Base-by-base conservation (phyloP, 139 green algal species). In the Eudorina sp. region DNA sequence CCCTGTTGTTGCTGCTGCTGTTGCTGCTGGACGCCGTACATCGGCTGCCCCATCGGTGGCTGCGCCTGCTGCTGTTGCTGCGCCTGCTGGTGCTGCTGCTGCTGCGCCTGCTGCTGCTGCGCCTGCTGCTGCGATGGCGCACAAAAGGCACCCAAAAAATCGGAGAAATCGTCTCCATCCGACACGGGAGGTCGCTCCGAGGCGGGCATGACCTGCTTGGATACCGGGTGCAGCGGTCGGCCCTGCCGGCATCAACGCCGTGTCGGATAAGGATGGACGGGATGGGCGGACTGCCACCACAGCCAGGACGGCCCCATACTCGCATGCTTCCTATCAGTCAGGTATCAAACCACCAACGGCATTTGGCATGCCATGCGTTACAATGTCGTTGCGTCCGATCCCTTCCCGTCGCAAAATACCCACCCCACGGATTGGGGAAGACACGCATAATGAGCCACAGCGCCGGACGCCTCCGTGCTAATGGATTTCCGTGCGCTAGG, bases 1-100 rank as follows among this genome's bases (percentile, higher is more conserved):
- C 43, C 29, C 62, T 72, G 62, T 46, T 75, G 66, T 46, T 75
- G 66, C 36, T 75, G 66, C 66, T 53, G 77, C 53, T 41, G 77
- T 36, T 73, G 53, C 51, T 84, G 77, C 48, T 79, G 72, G 1
- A 41, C 41, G 29, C 16, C 18, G 23, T 73, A 73, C 53, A 51
- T 16, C 40, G n/a, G 53, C 36, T 53, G 53, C 29, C 18, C 31
- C 55, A 58, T 31, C 21, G 51, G 40, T 27, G 46, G 78, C 40
- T 58, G 55, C 55, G 14, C 40, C 38, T 55, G 78, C 18, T 85
- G 78, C 40, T 72, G 78, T 6, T 55, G 55, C 73, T 41, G 45
- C 27, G 41, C 45, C 45, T 60, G 43, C 72, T 64, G 45, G 29
- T 64, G 13, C 21, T 70, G 40, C 40, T 46, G 78, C 40, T 58